phyloP scores from a whole-genome alignment of 352 stramenopile species.

The Globisporangium solare region DNA sequence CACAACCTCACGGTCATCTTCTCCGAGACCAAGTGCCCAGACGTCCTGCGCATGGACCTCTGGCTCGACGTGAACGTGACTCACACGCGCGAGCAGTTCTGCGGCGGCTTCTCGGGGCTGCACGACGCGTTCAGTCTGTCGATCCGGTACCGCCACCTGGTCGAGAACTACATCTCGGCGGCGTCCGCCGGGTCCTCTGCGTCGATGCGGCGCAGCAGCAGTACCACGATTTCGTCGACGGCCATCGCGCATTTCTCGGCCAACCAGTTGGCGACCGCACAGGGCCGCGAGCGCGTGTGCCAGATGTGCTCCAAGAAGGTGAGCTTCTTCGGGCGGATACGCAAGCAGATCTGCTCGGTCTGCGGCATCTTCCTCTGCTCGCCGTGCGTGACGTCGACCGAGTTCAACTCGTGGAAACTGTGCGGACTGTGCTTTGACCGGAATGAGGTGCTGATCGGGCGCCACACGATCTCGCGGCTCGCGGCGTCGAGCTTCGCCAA shows the following conservation, averaged over 20 bases:
- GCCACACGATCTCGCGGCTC: conserved; percentile 48
- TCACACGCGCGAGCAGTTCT: conserved; percentile 43
- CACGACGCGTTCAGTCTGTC: conserved; percentile 68
- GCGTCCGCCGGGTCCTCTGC: background rate
- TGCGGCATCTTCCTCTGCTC: conserved; percentile 61
- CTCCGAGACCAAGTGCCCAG: conserved; percentile 46
- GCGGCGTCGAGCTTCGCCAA: conserved; percentile 24
- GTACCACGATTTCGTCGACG: conserved; percentile 18
- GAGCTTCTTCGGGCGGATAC: conserved; percentile 54
- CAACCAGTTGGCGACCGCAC: conserved; percentile 22
- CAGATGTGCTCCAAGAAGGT: conserved; percentile 62
- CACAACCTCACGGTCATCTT: conserved; percentile 61
- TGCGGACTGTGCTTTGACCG: conserved; percentile 58
- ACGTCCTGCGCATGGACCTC: conserved; percentile 62
- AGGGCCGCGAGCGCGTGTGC: conserved; percentile 47
- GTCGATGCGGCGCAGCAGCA: background rate
- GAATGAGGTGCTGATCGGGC: conserved; percentile 55
- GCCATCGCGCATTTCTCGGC: conserved; percentile 19
- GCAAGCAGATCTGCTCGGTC: conserved; percentile 56
- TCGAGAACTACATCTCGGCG: conserved; percentile 38
- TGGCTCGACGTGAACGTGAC: conserved; percentile 68
- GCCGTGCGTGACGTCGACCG: conserved; percentile 52
- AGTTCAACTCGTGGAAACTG: conserved; percentile 59
- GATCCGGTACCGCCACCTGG: conserved; percentile 53
- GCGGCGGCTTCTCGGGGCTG: conserved; percentile 52